Conservation (phyloP, 2,329 filamentous ascomycete genomes). For the Plenodomus tracheiphilus region DNA sequence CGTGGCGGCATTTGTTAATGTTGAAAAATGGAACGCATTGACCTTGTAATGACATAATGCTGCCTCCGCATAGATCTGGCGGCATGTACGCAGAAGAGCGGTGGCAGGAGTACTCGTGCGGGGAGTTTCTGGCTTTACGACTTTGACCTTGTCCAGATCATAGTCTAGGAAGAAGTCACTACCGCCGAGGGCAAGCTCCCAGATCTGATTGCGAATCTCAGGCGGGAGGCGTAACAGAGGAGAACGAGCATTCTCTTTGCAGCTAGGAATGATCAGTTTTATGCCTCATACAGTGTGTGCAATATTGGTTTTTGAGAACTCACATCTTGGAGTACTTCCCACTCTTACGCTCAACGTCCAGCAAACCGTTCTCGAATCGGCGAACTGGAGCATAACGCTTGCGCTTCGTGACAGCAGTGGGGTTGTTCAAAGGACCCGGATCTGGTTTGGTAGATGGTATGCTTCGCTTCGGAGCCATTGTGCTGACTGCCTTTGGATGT, state of each 20-base stretch:
- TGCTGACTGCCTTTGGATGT: background rate
- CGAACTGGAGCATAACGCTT: background rate
- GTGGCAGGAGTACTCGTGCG: background rate
- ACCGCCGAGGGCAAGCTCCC: constrained; percentile 14
- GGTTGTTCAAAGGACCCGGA: too few species aligned
- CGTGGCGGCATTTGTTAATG: background rate
- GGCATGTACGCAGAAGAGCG: constrained; percentile 7
- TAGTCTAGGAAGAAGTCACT: constrained; percentile 1
- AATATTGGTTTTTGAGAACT: background rate
- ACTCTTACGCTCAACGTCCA: constrained; percentile 18
- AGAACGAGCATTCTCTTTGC: constrained; percentile 8
- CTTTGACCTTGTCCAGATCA: too few species aligned
- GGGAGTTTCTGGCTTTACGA: background rate
- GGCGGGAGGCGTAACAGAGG: constrained; percentile 18
- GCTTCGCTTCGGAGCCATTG: background rate
- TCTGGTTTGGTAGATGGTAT: background rate
- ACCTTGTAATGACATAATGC: background rate
- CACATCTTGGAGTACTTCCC: constrained; percentile 11
- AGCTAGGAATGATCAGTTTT: constrained; percentile 1
- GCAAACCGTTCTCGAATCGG: constrained; percentile 12
- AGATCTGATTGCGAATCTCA: constrained; percentile 17
- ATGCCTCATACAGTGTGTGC: background rate
- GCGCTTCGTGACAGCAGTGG: background rate
- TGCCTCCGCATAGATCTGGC: constrained; percentile 17
- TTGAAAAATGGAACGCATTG: background rate